phyloP scores from a whole-genome alignment of 2,329 filamentous ascomycete genomes.

The Aspergillus versicolor region DNA sequence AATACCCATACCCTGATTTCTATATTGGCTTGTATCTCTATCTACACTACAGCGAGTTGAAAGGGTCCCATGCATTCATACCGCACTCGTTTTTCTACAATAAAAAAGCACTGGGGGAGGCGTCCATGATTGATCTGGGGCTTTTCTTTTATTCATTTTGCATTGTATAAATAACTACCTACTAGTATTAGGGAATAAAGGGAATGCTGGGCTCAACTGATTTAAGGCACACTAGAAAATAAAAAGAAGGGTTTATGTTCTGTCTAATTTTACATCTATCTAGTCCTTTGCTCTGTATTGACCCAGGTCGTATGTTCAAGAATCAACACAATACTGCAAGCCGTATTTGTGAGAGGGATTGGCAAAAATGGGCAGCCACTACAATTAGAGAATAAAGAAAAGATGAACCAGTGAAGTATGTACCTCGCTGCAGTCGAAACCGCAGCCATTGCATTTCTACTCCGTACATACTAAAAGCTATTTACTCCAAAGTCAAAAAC shows the following conservation, averaged over 20 bases:
- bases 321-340: background rate
- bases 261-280: background rate
- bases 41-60: background rate
- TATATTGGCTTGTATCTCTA: background rate
- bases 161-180: conserved; percentile 4
- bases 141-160: background rate
- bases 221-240: background rate
- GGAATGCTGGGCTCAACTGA: no score
- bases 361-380: background rate
- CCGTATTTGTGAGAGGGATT: no score
- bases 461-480: background rate
- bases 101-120: background rate
- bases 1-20: background rate
- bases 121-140: background rate
- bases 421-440: background rate
- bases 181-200: background rate
- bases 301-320: background rate
- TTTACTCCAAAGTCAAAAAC: background rate
- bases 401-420: background rate
- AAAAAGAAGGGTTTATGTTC: background rate
- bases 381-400: background rate
- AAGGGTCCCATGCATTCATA: background rate
- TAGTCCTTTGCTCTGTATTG: background rate
- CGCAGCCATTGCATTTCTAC: background rate
- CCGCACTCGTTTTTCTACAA: background rate